These are phyloP conservation scores for Lenwebbia sp. DNA, from an alignment of 345 rosid genomes.

Conservation along the genomic window DNA sequence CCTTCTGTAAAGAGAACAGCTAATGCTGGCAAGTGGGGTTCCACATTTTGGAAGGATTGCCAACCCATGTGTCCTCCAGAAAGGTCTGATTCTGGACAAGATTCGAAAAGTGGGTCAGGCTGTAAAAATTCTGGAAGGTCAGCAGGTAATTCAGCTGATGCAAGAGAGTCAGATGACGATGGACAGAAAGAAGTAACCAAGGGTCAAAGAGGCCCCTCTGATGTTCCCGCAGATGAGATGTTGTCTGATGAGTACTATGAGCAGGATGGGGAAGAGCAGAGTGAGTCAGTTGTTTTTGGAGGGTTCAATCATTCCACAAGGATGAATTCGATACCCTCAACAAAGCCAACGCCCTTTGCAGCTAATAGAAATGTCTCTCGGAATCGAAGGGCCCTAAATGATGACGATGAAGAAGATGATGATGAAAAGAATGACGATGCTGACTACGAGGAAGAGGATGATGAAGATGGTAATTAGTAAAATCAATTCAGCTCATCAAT, in stretches of 20 bases:
- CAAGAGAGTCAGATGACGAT: constrained; percentile 52
- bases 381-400: constrained; percentile 39
- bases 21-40: constrained; percentile 84
- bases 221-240: constrained; percentile 98
- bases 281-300: constrained; percentile 56
- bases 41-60: constrained; percentile 96
- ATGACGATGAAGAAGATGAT: constrained; percentile 21
- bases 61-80: constrained; percentile 61
- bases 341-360: constrained; percentile 27
- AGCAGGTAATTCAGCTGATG: constrained; percentile 50
- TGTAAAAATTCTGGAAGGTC: constrained; percentile 39
- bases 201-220: constrained; percentile 59
- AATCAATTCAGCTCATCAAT: not conserved
- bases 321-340: constrained; percentile 37
- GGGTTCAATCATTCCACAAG: constrained; percentile 42
- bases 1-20: constrained; percentile 60
- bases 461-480: constrained; percentile 59
- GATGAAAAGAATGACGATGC: constrained; percentile 41
- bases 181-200: constrained; percentile 38
- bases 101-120: constrained; percentile 44
- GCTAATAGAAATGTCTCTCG: constrained; percentile 29
- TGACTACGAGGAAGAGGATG: constrained; percentile 82
- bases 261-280: constrained; percentile 96
- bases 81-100: constrained; percentile 63
- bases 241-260: constrained; percentile 98